Conservation (phyloP, 176 grass and related monocot species). For the Bolboschoenus planiculmis region DNA sequence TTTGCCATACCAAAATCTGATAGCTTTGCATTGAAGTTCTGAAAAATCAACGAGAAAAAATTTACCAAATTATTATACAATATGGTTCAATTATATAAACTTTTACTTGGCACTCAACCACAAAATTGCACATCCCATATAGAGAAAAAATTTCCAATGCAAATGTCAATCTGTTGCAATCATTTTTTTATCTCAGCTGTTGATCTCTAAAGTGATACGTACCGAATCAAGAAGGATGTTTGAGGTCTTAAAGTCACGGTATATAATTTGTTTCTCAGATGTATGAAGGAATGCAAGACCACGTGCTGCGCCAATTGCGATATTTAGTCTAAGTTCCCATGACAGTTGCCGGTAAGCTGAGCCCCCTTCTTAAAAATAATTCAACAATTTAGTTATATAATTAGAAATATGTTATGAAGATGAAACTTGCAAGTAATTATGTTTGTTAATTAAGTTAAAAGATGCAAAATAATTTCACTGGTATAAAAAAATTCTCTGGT, state of each 20-base stretch:
- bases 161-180: not conserved
- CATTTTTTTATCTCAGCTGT: not conserved
- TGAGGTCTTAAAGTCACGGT: constrained; percentile 63
- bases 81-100: not conserved
- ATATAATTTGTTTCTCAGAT: constrained; percentile 62
- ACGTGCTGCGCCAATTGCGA: constrained; percentile 43
- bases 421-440: not conserved
- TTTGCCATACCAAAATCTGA: constrained; percentile 47
- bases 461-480: not conserved
- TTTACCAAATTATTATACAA: not conserved
- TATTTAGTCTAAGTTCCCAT: constrained; percentile 41
- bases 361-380: constrained; percentile 32
- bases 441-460: not conserved
- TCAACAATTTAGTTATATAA: not conserved
- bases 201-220: not conserved
- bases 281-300: constrained; percentile 65
- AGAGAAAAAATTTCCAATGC: not conserved
- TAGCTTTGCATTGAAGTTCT: constrained; percentile 47
- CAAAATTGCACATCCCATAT: not conserved
- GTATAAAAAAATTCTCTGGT: not conserved
- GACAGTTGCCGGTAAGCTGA: constrained; percentile 32
- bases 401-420: not conserved
- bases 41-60: not conserved
- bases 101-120: not conserved
- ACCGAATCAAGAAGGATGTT: constrained; percentile 78